A percentile compares a stretch with the other conserved stretches of the same genome.
Evolutionary conservation across 2,329 filamentous ascomycete genomes (phyloP).

Genomic region (Scorias spongiosa): DNA sequence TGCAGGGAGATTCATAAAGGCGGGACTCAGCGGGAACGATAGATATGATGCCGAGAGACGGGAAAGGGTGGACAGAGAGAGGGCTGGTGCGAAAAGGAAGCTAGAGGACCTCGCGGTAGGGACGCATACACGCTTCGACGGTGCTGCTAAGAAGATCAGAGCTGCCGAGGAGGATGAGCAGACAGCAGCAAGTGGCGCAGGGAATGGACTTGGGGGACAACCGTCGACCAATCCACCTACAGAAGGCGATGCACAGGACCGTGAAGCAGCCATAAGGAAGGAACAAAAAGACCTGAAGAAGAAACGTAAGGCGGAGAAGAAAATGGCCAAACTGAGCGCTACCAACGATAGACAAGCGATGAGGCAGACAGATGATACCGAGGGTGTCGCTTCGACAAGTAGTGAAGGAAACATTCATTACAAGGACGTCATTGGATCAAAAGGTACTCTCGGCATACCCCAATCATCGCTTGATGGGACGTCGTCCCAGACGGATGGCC

Average conservation of each 20-base stretch:
- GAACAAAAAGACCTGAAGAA: slow-evolving; percentile 7
- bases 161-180: slow-evolving; percentile 11
- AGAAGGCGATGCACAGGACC: background rate
- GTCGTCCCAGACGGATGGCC: too few relatives aligned
- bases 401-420: too few relatives aligned
- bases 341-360: background rate
- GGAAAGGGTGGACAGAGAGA: slow-evolving; percentile 23
- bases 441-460: too few relatives aligned
- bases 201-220: background rate
- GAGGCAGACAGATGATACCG: background rate
- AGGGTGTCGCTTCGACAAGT: too few relatives aligned
- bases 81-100: slow-evolving; percentile 21
- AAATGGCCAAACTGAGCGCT: slow-evolving; percentile 1
- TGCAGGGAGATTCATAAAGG: slow-evolving; percentile 66
- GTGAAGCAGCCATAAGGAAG: slow-evolving; percentile 1
- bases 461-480: too few relatives aligned
- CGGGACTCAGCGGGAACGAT: slow-evolving; percentile 48
- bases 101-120: slow-evolving; percentile 18
- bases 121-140: slow-evolving; percentile 20
- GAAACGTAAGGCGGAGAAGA: slow-evolving; percentile 4
- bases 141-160: slow-evolving; percentile 18
- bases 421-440: too few relatives aligned
- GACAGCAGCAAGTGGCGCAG: slow-evolving; percentile 3
- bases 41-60: slow-evolving; percentile 26
- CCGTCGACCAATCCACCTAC: background rate